phyloP scores from a whole-genome alignment of 257 asterid species.

The Nicotiana undulata region DNA sequence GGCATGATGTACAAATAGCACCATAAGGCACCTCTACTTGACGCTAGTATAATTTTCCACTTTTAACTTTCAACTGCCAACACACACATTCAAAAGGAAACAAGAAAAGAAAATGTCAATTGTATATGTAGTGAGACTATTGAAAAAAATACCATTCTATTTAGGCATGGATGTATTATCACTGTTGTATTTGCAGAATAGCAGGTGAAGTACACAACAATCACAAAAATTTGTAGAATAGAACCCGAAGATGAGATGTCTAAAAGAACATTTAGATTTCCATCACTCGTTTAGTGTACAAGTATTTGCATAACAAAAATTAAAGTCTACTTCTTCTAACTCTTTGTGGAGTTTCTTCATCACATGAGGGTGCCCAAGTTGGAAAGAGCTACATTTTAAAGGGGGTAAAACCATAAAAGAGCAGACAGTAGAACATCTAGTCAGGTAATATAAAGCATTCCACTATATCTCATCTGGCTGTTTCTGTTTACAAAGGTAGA shows the following conservation, averaged over 20 bases:
- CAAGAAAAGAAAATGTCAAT: background rate
- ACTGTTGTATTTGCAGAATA: background rate
- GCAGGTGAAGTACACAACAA: background rate
- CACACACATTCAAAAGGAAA: background rate
- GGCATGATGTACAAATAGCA: no score
- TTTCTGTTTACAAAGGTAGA: conserved; percentile 13
- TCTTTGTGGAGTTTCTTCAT: no score
- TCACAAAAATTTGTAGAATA: background rate
- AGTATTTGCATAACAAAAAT: no score
- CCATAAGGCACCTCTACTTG: background rate
- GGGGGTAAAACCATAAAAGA: no score
- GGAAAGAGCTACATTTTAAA: no score
- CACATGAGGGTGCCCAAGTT: no score
- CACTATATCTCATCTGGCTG: background rate
- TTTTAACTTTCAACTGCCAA: background rate
- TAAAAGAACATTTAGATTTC: no score
- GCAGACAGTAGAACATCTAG: no score
- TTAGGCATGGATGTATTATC: background rate
- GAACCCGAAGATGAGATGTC: background rate
- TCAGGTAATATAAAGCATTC: background rate
- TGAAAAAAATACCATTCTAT: background rate
- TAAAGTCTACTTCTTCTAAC: no score
- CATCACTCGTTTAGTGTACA: no score
- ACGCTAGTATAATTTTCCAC: background rate
- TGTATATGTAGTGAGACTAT: background rate